These are phyloP conservation scores for Fragilaria crotonensis DNA, from an alignment of 108 stramenopile species.

Conservation along the genomic window DNA sequence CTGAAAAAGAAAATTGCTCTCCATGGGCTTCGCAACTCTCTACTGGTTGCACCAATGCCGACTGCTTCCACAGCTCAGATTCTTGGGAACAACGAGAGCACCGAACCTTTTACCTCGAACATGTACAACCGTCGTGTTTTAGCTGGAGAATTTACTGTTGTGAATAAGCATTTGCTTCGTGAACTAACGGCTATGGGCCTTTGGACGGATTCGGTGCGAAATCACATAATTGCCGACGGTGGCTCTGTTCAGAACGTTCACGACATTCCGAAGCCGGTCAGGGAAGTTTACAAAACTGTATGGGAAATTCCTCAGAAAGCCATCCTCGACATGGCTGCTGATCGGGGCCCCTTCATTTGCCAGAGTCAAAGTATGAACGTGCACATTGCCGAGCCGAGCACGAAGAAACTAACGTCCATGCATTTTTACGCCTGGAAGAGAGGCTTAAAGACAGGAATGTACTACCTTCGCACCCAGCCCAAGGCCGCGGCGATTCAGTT, in stretches of 20 bases:
- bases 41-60: slow-evolving; percentile 98
- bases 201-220: slow-evolving; percentile 95
- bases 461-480: slow-evolving; percentile 97
- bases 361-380: slow-evolving; percentile 99
- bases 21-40: slow-evolving; percentile 96
- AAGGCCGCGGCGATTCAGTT: slow-evolving; percentile 99
- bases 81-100: slow-evolving; percentile 97
- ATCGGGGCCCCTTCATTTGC: slow-evolving; percentile 97
- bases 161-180: slow-evolving; percentile 96
- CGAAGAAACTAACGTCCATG: slow-evolving; percentile 91
- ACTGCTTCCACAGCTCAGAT: slow-evolving; percentile 99
- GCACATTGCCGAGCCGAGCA: slow-evolving; percentile 96
- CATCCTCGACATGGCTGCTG: slow-evolving; percentile 98
- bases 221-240: slow-evolving; percentile 95
- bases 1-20: slow-evolving; percentile 79
- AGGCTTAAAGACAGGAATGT: slow-evolving; percentile 99
- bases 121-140: slow-evolving; percentile 99
- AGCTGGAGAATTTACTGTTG: slow-evolving; percentile 98
- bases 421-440: slow-evolving; percentile 99
- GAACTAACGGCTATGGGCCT: slow-evolving; percentile 92
- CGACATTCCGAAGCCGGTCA: slow-evolving; percentile 88
- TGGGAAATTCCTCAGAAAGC: slow-evolving; percentile 96
- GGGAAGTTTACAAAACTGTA: slow-evolving; percentile 98
- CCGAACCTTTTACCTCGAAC: slow-evolving; percentile 99
- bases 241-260: slow-evolving; percentile 92